Evolutionary conservation across 1,284 basidiomycete genomes (phyloP), one percentile per base, ranked within the genome.

Genomic region (Tremellales sp.): DNA sequence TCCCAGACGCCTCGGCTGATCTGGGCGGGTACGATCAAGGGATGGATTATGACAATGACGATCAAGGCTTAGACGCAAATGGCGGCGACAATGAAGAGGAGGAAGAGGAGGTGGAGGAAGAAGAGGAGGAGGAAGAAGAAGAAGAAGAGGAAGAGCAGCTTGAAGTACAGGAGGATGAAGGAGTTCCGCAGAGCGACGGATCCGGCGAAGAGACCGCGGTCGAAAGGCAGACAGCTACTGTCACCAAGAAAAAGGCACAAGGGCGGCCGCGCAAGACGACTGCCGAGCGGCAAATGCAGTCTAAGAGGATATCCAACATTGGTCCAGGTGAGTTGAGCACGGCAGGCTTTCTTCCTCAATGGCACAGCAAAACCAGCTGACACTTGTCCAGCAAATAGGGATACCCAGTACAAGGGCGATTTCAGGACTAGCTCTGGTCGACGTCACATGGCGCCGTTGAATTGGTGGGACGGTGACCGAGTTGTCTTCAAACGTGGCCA

Each of bases 401-500:
- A 31, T 31, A 31, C 15, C 29, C 29, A 15, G 29, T 61, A 60
- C 46, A 39, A 83, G 17, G 87, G 87, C 26, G 76, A 70, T 51
- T 72, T 72, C 45, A 43, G 26, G 2, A 60, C 87, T 7, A 83
- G 88, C 41, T 84, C 87, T 26, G 78, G 77, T 43, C 84, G 93
- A 19, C 77, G 81, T 47, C 82, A 84, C 13, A 84, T 84, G 61
- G 76, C 77, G 42, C 96, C 94, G 2, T 77, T 98, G 24, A 86
- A 90, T 36, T 96, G 80, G 76, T 98, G 96, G 96, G 82, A 89
- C n/a, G 83, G 84, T 57, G 94, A 98, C 72, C 85, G 84, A 54
- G 81, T 90, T 23, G 83, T 92, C 6, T 97, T 91, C 61, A 84
- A 82, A 4, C 51, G 47, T 19, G 68, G 76, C 13, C 75, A 82